Conservation (phyloP, 176 grass and related monocot species). For the Phoenix roebelenii region DNA sequence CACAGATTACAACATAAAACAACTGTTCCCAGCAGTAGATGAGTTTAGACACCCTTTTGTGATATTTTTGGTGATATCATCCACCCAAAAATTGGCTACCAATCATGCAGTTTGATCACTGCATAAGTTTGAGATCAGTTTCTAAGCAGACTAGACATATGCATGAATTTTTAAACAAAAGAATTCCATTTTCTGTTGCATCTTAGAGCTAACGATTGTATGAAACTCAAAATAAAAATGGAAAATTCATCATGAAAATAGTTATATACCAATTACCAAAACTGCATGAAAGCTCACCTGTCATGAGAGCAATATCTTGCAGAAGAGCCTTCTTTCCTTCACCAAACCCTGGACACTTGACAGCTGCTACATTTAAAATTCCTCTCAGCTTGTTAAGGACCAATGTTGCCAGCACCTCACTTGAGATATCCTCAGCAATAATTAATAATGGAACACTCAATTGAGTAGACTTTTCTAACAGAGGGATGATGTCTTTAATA, state of each 20-base stretch:
- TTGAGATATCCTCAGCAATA: conserved; percentile 83
- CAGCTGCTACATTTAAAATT: conserved; percentile 65
- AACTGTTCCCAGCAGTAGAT: no score
- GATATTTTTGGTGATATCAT: no score
- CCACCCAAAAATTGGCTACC: no score
- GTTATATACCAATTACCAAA: neutral
- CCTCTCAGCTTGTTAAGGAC: conserved; percentile 90
- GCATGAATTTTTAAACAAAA: no score
- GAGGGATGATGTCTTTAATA: conserved; percentile 67
- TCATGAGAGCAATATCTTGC: conserved; percentile 95
- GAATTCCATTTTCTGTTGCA: no score
- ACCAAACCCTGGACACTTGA: conserved; percentile 76
- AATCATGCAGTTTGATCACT: no score
- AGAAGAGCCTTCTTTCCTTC: conserved; percentile 88
- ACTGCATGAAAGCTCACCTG: conserved; percentile 34
- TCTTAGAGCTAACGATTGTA: neutral
- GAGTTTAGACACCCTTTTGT: no score
- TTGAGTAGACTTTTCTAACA: conserved; percentile 74
- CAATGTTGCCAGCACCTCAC: conserved; percentile 46
- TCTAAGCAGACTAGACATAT: no score
- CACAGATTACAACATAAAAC: no score
- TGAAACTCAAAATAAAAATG: neutral
- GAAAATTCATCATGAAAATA: neutral
- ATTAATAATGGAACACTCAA: conserved; percentile 84
- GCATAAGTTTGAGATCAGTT: no score